These are phyloP conservation scores for Straminergon stramineum DNA, from an alignment of 225 moss, liverwort and hornwort genomes.

Conservation along the genomic window DNA sequence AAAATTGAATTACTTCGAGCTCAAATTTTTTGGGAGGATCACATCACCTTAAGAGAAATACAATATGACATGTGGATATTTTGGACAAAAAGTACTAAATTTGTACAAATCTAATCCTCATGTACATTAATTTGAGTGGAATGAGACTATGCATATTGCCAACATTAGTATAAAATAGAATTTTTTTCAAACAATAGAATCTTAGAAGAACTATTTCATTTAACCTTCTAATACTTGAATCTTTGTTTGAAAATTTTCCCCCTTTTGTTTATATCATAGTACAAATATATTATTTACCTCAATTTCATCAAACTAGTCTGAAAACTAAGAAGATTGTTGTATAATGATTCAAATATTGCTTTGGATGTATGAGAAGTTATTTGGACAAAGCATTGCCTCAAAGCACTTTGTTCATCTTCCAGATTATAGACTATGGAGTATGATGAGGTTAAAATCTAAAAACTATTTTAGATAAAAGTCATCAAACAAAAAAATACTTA, in stretches of 20 bases:
- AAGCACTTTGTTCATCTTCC: not conserved
- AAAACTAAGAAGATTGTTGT: not conserved
- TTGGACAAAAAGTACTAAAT: not conserved
- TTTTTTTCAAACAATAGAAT: not conserved
- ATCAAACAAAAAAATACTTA: not conserved
- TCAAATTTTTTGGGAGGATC: not conserved
- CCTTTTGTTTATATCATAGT: not conserved
- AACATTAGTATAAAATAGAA: not conserved
- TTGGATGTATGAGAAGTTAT: not conserved
- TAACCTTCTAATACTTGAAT: not conserved
- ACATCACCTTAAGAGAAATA: not conserved
- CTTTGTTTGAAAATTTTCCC: not conserved
- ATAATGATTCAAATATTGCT: not conserved
- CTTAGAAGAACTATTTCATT: not conserved
- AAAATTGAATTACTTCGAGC: too few relatives aligned
- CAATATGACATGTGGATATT: fast-evolving
- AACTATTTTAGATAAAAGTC: not conserved
- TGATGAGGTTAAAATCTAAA: not conserved
- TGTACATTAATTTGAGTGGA: not conserved
- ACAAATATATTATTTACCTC: too few relatives aligned
- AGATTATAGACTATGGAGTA: fast-evolving
- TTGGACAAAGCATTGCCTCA: not conserved
- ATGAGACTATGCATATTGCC: not conserved
- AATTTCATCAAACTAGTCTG: too few relatives aligned
- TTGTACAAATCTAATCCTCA: not conserved